A percentile compares a stretch with the other conserved stretches of the same genome.
phyloP scores from a whole-genome alignment of 2,329 filamentous ascomycete genomes.

The Endoconidiophora polonica region DNA sequence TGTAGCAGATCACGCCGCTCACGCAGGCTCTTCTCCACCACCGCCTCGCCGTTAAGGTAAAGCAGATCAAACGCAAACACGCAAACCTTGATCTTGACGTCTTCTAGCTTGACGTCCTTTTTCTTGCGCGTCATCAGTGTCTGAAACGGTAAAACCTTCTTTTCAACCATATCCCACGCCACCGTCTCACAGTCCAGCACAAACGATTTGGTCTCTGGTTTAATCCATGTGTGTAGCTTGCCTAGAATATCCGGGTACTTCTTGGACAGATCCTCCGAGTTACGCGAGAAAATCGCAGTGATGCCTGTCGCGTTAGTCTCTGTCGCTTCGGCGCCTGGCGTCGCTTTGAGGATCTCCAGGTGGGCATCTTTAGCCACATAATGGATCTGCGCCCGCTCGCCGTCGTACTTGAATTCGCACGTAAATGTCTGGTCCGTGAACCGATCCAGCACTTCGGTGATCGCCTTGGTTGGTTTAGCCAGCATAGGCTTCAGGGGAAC shows the following conservation, averaged over 20 bases:
- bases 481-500: conserved; percentile 97
- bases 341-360: conserved; percentile 48
- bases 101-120: conserved; percentile 90
- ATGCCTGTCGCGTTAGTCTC: conserved; percentile 45
- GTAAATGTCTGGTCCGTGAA: conserved; percentile 94
- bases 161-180: conserved; percentile 85
- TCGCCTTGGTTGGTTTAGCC: conserved; percentile 94
- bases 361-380: conserved; percentile 73
- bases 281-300: conserved; percentile 87
- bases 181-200: conserved; percentile 98
- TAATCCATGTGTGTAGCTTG: conserved; percentile 80
- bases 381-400: conserved; percentile 95
- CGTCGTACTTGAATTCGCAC: conserved; percentile 98
- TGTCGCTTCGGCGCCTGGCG: conserved; percentile 45
- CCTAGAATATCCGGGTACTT: conserved; percentile 93
- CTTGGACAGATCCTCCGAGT: conserved; percentile 90
- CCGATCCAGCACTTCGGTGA: conserved; percentile 90
- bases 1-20: conserved; percentile 65
- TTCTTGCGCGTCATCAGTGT: conserved; percentile 95
- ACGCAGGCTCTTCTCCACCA: conserved; percentile 74
- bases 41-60: conserved; percentile 77
- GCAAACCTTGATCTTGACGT: conserved; percentile 92
- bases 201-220: conserved; percentile 78
- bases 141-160: conserved; percentile 93
- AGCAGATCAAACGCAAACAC: conserved; percentile 93